Evolutionary conservation across 768 basidiomycete species (phyloP).

Genomic region (Boletus tomentosulus): DNA sequence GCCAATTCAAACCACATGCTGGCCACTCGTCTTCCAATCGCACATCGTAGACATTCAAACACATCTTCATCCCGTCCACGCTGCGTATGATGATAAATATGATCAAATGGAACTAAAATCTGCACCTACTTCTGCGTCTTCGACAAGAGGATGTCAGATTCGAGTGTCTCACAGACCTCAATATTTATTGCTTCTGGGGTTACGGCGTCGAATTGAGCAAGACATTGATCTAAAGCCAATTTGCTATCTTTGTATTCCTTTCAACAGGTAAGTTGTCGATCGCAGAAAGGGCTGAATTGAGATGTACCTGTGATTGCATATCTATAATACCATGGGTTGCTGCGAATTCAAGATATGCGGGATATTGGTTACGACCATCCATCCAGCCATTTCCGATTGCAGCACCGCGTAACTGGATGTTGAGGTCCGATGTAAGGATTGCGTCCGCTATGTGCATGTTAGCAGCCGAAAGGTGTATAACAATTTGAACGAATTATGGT

Average conservation of each 20-base stretch:
- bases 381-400: constrained; percentile 99
- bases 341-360: constrained; percentile 83
- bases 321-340: constrained; percentile 76
- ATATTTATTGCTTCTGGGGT: constrained; percentile 54
- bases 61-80: constrained; percentile 64
- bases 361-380: constrained; percentile 83
- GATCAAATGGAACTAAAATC: not conserved
- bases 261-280: not conserved
- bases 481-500: constrained; percentile 13
- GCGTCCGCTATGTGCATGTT: constrained; percentile 57
- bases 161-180: constrained; percentile 59
- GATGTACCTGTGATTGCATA: constrained; percentile 58
- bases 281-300: not conserved
- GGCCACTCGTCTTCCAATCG: constrained; percentile 82
- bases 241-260: constrained; percentile 64
- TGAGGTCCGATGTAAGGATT: constrained; percentile 57
- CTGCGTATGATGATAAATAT: constrained; percentile 35
- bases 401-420: constrained; percentile 65
- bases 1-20: constrained; percentile 98
- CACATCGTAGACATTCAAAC: constrained; percentile 94
- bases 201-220: constrained; percentile 37
- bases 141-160: constrained; percentile 34
- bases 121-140: constrained; percentile 21
- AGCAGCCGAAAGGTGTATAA: not conserved
- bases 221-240: constrained; percentile 55